Evolutionary conservation across 2,329 filamentous ascomycete genomes (phyloP).

Genomic region (Sclerotinia minor): DNA sequence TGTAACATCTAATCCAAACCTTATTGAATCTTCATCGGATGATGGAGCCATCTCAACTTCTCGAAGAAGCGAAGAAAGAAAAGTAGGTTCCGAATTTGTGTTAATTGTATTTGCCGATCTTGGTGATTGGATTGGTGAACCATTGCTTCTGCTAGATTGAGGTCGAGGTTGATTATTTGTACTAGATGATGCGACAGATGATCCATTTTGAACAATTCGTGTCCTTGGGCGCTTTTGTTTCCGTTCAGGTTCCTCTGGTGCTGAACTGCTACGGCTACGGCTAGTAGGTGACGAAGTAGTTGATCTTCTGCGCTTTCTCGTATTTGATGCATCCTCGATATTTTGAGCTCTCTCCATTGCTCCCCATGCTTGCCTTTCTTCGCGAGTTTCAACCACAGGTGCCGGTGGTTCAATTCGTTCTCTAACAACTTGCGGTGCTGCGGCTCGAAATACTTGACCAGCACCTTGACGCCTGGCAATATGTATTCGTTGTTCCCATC

Average conservation of each 20-base stretch:
- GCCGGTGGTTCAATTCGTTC: constrained; percentile 46
- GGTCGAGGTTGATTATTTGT: background rate
- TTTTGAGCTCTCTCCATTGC: constrained; percentile 84
- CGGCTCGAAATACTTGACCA: constrained; percentile 67
- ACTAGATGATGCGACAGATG: constrained; percentile 40
- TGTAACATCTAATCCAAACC: constrained; percentile 32
- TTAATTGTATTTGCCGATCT: background rate
- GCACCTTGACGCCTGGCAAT: constrained; percentile 80
- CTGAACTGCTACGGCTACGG: constrained; percentile 56
- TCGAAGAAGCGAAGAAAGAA: constrained; percentile 81
- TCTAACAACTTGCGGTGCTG: constrained; percentile 62
- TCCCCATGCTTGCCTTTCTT: constrained; percentile 85
- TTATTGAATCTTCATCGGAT: constrained; percentile 56
- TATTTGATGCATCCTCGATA: constrained; percentile 50
- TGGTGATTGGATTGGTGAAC: background rate
- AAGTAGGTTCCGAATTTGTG: constrained; percentile 63
- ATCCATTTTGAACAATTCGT: constrained; percentile 60
- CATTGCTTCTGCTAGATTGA: constrained; percentile 4
- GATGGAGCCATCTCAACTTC: constrained; percentile 73
- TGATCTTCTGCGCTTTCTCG: constrained; percentile 75
- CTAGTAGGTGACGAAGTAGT: constrained; percentile 64
- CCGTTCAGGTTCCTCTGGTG: constrained; percentile 69
- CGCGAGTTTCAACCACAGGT: constrained; percentile 66
- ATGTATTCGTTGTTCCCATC: constrained; percentile 81
- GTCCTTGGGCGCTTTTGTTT: constrained; percentile 87